Evolutionary conservation across 1,284 basidiomycete species (phyloP).

Genomic region (Cutaneotrichosporon cyanovorans): DNA sequence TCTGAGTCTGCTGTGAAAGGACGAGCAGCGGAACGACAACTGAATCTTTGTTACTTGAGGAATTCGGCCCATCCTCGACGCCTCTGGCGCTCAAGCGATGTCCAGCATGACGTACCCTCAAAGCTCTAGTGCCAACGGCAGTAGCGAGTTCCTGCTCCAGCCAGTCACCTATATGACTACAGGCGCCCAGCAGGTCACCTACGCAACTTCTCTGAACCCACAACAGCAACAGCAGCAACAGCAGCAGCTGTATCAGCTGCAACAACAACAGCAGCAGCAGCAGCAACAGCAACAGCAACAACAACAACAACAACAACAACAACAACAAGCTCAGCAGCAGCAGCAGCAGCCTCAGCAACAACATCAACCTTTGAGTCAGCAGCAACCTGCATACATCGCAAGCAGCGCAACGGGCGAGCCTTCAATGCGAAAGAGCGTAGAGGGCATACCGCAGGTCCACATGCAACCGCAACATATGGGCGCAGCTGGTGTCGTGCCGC

Average conservation of each 20-base stretch:
- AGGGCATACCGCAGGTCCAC: slow-evolving; percentile 19
- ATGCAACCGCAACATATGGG: slow-evolving; percentile 5
- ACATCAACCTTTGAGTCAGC: not conserved
- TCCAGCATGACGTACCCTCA: slow-evolving; percentile 13
- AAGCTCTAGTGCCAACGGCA: slow-evolving; percentile 4
- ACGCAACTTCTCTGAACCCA: not conserved
- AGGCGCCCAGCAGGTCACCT: slow-evolving; percentile 3
- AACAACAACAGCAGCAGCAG: not conserved
- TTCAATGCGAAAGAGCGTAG: slow-evolving; percentile 16
- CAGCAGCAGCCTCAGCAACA: slow-evolving; percentile 2
- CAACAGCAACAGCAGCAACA: not conserved
- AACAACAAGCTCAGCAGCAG: not conserved
- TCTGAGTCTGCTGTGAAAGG: no score
- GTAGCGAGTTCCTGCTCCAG: slow-evolving; percentile 5
- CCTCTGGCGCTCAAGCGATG: not conserved
- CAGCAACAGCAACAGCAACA: slow-evolving; percentile 2
- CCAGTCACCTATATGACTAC: not conserved
- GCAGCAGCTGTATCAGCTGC: not conserved
- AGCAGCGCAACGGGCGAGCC: slow-evolving; percentile 10
- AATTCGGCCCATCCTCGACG: no score
- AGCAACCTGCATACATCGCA: not conserved
- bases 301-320: not conserved
- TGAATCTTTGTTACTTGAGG: no score
- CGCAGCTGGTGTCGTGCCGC: not conserved
- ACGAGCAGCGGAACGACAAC: no score